Base-by-base conservation (phyloP, 306 rosid genomes). In the Alnus glutinosa region DNA sequence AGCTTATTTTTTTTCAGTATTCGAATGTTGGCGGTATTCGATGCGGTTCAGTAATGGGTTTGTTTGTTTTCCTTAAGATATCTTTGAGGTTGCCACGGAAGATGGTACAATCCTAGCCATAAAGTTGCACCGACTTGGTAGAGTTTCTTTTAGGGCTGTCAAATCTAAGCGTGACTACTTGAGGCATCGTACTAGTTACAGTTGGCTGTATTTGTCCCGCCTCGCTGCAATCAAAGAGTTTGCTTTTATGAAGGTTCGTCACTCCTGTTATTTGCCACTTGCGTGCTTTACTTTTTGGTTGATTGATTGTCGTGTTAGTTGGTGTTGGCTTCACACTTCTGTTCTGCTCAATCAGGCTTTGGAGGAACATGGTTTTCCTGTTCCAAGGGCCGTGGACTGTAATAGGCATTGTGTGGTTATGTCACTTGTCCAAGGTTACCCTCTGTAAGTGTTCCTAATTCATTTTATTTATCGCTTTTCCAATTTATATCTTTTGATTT, bases 111-210 rank as follows among this genome's bases (percentile, higher is more conserved):
- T 94, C 79, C 71, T 92, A 73, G 97, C 92, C 66, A 89, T 91
- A 92, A 94, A 94, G 89, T 81, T 92, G 83, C 97, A 94, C 77
- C 86, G 97, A 75, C 97, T 94, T 73, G 98, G 98, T 63, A 87
- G 98, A 85, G 89, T 88, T 75, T 94, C 98, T 73, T 94, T 94
- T 73, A 88, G 98, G 75, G 97, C 97, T 66, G 97, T 94, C 49
- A 94, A 94, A 82, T 86, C 97, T 3, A 94, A 94, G 92, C 98
- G 98, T 81, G 98, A 92, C 83, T 94, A 94, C 81, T 82, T 94
- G 79, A 86, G 82, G 84, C 97, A 94, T 79, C 95, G 95, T 36
- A 91, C 93, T 61, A 91, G 95, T 89, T 94, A 37, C 74, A 94
- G 88, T 75, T 94, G 98, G 98, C 89, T 94, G 16, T 94, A 94